Percentiles rank a stretch among this genome's conserved stretches.
phyloP scores from a whole-genome alignment of 208 protist species.

The Acanthamoeba rhysodes region DNA sequence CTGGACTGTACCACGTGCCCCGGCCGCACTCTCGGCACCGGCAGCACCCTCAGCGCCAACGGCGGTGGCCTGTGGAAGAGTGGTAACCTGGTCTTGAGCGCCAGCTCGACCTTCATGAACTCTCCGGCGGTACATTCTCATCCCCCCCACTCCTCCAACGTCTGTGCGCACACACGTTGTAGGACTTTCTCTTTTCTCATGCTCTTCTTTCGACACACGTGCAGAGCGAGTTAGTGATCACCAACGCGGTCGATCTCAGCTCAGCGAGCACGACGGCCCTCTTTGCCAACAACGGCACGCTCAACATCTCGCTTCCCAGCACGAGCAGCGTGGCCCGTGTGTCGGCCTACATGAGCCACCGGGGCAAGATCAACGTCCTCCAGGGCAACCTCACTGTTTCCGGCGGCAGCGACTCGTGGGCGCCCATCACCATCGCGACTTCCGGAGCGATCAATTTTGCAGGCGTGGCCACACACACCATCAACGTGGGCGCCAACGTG shows the following conservation, averaged over 20 bases:
- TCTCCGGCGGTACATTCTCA: neutral
- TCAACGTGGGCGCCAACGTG: constrained; percentile 58
- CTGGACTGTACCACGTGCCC: constrained; percentile 6
- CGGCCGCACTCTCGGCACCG: neutral
- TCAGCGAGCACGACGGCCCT: neutral
- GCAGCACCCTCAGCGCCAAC: constrained; percentile 54
- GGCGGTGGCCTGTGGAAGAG: neutral
- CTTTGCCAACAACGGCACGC: constrained; percentile 66
- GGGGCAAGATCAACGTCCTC: constrained; percentile 13
- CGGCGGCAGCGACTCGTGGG: constrained; percentile 35
- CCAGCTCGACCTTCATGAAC: constrained; percentile 15
- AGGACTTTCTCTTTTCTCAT: neutral
- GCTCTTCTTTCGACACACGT: too few relatives aligned
- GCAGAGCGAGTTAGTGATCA: constrained; percentile 29
- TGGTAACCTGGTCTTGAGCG: neutral
- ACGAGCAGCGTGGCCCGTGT: neutral
- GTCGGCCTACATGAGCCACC: constrained; percentile 18
- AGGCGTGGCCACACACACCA: neutral
- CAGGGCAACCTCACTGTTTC: neutral
- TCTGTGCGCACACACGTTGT: neutral
- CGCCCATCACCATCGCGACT: neutral
- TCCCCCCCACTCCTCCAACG: neutral
- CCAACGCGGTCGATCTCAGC: neutral
- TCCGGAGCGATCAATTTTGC: constrained; percentile 5
- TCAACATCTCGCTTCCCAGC: neutral